Percentiles rank a stretch among this genome's conserved stretches.
Conservation (phyloP, 768 basidiomycete species). For the Mycena amicta region DNA sequence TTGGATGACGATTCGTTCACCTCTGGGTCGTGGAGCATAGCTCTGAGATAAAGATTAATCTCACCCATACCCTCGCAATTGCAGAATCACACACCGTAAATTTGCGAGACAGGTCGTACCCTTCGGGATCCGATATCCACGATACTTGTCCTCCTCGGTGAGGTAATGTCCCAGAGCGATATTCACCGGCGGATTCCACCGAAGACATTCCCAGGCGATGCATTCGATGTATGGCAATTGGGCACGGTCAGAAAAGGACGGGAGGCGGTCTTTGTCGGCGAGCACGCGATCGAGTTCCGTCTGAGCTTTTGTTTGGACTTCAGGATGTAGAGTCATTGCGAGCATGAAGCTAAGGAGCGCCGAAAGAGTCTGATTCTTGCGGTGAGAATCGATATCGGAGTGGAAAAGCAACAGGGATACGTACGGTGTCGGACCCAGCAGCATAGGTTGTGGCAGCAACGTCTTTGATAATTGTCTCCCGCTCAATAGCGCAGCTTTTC, state of each 20-base stretch:
- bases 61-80: background rate
- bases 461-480: constrained; percentile 27
- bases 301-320: constrained; percentile 34
- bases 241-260: constrained; percentile 23
- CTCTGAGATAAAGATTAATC: constrained; percentile 34
- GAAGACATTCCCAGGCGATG: constrained; percentile 41
- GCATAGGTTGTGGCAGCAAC: constrained; percentile 31
- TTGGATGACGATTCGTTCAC: background rate
- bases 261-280: constrained; percentile 22
- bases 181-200: constrained; percentile 25
- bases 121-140: constrained; percentile 46
- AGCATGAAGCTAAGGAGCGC: constrained; percentile 38
- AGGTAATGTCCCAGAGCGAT: constrained; percentile 13
- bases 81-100: background rate
- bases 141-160: constrained; percentile 45
- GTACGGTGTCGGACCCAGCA: constrained; percentile 47
- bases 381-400: background rate
- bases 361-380: constrained; percentile 32
- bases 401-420: constrained; percentile 6
- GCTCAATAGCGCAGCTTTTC: too few relatives aligned
- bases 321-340: constrained; percentile 38
- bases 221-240: constrained; percentile 46
- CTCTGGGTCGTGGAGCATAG: constrained; percentile 51
- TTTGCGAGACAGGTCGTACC: constrained; percentile 23
- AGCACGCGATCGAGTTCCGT: constrained; percentile 35